Evolutionary conservation across 2,329 filamentous ascomycete species (phyloP).

Genomic region (Colletotrichum godetiae): DNA sequence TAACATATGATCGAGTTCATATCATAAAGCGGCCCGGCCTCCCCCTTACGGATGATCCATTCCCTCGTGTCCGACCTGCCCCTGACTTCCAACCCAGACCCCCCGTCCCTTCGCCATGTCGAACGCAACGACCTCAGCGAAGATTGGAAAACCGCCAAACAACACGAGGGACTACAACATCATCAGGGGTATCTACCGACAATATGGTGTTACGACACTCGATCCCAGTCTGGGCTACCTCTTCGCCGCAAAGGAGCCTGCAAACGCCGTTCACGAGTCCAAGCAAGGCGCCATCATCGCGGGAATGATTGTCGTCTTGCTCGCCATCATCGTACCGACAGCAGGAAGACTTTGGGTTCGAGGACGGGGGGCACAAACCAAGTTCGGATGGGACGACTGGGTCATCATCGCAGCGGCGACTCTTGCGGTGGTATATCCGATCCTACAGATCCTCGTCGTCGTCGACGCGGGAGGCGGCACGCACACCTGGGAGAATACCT

Average conservation of each 20-base stretch:
- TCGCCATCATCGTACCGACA: conserved; percentile 27
- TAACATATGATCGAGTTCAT: not conserved
- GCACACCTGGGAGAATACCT: conserved; percentile 33
- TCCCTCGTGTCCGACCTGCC: not conserved
- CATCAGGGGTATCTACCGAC: conserved; percentile 29
- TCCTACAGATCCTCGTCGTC: conserved; percentile 31
- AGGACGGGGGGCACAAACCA: conserved; percentile 11
- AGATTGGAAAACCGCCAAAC: conserved; percentile 27
- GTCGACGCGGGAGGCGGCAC: conserved; percentile 28
- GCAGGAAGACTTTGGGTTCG: conserved; percentile 18
- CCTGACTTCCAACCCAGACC: not conserved
- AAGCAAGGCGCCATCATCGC: conserved; percentile 33
- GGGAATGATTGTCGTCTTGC: conserved; percentile 27
- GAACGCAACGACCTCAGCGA: conserved; percentile 21
- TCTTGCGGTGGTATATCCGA: conserved; percentile 25
- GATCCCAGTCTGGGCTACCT: conserved; percentile 25
- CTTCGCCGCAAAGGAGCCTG: conserved; percentile 20
- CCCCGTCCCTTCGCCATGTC: conserved; percentile 23
- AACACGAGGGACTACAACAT: conserved; percentile 30
- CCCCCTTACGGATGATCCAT: not conserved
- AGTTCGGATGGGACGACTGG: conserved; percentile 32
- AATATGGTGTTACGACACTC: conserved; percentile 27
- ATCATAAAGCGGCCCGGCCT: conserved; percentile 18
- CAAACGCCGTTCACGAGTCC: conserved; percentile 24
- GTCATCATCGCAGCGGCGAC: not conserved